Base-by-base conservation (phyloP, 2,329 filamentous ascomycete species). In the Ascochyta lentis region DNA sequence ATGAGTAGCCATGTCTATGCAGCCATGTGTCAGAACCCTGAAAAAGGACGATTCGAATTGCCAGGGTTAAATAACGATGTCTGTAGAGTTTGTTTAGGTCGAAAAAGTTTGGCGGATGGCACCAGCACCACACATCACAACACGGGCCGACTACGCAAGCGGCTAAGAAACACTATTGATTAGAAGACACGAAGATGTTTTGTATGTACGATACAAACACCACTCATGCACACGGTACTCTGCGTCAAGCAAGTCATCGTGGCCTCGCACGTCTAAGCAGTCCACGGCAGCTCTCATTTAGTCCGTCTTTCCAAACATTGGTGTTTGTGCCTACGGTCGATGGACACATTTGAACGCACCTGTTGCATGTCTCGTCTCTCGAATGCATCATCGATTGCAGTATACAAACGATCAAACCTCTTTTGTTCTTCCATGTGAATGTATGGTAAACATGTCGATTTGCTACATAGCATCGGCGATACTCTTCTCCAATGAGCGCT, bases 91-190 rank as follows among this genome's bases (percentile, higher is more conserved):
- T n/a, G 19, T 19, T 40, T 19, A 12, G 16, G 6, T 49, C 15
- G 24, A 42, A 49, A 47, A 48, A 44, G n/a, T 44, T 38, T 34
- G 44, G 22, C n/a, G 8, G 43, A 24, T 45, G 22, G 23, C 23
- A 16, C n/a, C 40, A 42, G 26, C 24, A 42, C 39, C 38, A 37
- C 23, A 44, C 39, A 10, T 2, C 13, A 16, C 33, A 27, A 39
- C 23, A 15, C 39, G 44, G 51, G 23, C 50, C 50, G 44, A 49
- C 26, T 48, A 13, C 19, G 39, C 31, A 48, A 43, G 31, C 50
- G 50, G 43, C 31, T 16, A 47, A 27, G n/a, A 2, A 41, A 6
- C 23, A 22, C 22, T 15, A 9, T 16, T 24, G 22, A 10, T 27
- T 26, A 16, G 37, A 39, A 15, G 19, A 39, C 19, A 23, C 37